A percentile compares a stretch with the other conserved stretches of the same genome.
Evolutionary conservation across 2,329 filamentous ascomycete species (phyloP).

Genomic region (Sordariomycetes sp.): DNA sequence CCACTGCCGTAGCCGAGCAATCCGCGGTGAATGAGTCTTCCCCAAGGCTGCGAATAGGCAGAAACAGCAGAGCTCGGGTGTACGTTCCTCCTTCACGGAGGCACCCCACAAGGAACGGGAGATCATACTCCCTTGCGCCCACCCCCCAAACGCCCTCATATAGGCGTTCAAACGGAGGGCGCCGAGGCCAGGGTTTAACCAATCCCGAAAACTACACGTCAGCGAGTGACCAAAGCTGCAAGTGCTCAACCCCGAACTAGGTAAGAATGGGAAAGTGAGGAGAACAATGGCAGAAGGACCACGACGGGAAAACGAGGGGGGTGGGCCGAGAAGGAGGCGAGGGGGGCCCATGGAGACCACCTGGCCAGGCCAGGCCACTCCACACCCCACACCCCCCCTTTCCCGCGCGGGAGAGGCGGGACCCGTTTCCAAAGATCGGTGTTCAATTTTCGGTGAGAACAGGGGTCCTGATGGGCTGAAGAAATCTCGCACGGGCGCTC

Average conservation of each 20-base stretch:
- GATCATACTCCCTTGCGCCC: too few relatives aligned
- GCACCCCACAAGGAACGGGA: too few relatives aligned
- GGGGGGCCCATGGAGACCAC: not conserved
- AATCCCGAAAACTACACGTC: not conserved
- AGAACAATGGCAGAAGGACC: not conserved
- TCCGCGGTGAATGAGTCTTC: too few relatives aligned
- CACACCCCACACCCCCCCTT: constrained; percentile 1
- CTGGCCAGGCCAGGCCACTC: not conserved
- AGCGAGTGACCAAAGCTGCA: not conserved
- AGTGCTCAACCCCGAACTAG: not conserved
- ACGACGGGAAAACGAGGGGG: not conserved
- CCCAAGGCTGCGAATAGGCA: too few relatives aligned
- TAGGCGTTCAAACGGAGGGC: not conserved
- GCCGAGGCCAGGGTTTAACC: not conserved
- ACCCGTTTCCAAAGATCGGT: not conserved
- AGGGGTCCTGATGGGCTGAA: constrained; percentile 4
- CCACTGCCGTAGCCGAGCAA: too few relatives aligned
- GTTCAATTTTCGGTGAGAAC: constrained; percentile 4
- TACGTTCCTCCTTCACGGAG: too few relatives aligned
- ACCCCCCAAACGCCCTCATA: not conserved
- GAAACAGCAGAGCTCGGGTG: too few relatives aligned
- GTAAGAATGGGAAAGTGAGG: not conserved
- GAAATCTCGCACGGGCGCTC: not conserved
- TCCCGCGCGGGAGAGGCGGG: not conserved
- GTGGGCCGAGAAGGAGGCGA: not conserved